phyloP scores from a whole-genome alignment of 371 early-diverging fungal genomes.

The Apophysomyces sp. region DNA sequence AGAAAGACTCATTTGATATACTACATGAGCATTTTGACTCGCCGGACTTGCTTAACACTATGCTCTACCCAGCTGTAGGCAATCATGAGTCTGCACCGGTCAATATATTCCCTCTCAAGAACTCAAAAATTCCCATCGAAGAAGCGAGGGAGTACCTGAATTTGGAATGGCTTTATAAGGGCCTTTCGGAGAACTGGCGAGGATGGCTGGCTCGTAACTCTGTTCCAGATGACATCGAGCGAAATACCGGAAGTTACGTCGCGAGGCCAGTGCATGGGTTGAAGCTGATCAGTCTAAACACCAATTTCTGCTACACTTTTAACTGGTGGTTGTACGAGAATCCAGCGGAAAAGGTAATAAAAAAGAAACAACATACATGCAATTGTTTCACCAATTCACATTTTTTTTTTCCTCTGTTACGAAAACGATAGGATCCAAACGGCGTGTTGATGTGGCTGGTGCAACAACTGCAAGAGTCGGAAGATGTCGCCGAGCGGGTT shows the following conservation, averaged over 20 bases:
- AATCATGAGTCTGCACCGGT: conserved; percentile 57
- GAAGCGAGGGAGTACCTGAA: conserved; percentile 24
- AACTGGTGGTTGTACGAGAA: conserved; percentile 55
- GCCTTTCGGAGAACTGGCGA: conserved; percentile 48
- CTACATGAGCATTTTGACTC: conserved; percentile 45
- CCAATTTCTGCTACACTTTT: conserved; percentile 60
- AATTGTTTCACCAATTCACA: neutral
- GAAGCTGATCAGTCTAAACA: conserved; percentile 61
- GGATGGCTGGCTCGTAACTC: conserved; percentile 45
- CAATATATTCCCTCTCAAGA: conserved; percentile 45
- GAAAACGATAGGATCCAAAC: conserved; percentile 47
- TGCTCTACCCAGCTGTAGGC: conserved; percentile 56
- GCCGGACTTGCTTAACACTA: conserved; percentile 24
- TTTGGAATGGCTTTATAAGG: conserved; percentile 49
- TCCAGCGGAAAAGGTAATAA: conserved; percentile 23
- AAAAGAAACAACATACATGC: neutral
- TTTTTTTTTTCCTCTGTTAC: too few relatives aligned
- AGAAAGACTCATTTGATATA: conserved; percentile 35
- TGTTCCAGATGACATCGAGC: conserved; percentile 21
- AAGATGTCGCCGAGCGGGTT: conserved; percentile 50
- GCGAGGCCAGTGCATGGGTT: conserved; percentile 42
- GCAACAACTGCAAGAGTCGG: conserved; percentile 50
- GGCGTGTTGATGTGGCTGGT: conserved; percentile 54
- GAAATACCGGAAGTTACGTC: conserved; percentile 51
- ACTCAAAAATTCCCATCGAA: conserved; percentile 31